A percentile compares a stretch with the other conserved stretches of the same genome.
Evolutionary conservation across 2,329 filamentous ascomycete genomes (phyloP).

Genomic region (Cercospora beticola): DNA sequence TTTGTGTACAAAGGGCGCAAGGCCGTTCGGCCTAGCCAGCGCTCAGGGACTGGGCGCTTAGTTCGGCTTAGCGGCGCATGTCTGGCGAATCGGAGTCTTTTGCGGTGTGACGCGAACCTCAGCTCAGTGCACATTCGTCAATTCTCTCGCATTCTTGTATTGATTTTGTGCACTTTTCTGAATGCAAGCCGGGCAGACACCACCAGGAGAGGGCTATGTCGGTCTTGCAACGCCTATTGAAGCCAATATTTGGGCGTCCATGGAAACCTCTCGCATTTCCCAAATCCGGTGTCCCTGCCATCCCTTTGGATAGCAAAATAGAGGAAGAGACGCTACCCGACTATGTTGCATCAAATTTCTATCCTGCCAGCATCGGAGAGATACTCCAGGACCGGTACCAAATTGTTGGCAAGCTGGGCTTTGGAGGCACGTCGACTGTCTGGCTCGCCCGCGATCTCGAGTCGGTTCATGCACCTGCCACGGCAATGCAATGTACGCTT

Average conservation of each 20-base stretch:
- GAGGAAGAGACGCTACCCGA: constrained; percentile 16
- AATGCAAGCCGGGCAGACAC: neutral
- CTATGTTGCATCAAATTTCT: constrained; percentile 11
- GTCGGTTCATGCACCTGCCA: neutral
- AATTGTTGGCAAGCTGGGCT: constrained; percentile 17
- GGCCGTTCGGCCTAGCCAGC: neutral
- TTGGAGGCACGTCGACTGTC: constrained; percentile 13
- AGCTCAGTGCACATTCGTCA: neutral
- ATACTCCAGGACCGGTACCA: constrained; percentile 5
- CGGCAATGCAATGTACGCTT: neutral
- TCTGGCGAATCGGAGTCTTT: neutral
- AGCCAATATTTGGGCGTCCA: neutral
- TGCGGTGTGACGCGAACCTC: too few species aligned
- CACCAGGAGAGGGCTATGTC: neutral
- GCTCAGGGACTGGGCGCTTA: neutral
- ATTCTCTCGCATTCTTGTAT: neutral
- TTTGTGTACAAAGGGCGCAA: neutral
- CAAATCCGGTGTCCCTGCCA: neutral
- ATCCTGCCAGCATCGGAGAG: constrained; percentile 13
- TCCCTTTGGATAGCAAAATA: neutral
- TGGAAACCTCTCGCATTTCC: neutral
- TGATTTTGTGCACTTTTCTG: neutral
- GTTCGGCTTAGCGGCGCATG: neutral
- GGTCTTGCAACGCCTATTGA: neutral
- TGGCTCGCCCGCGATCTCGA: constrained; percentile 18